Base-by-base conservation (phyloP, 2,329 filamentous ascomycete species). In the Diaporthe destruens region DNA sequence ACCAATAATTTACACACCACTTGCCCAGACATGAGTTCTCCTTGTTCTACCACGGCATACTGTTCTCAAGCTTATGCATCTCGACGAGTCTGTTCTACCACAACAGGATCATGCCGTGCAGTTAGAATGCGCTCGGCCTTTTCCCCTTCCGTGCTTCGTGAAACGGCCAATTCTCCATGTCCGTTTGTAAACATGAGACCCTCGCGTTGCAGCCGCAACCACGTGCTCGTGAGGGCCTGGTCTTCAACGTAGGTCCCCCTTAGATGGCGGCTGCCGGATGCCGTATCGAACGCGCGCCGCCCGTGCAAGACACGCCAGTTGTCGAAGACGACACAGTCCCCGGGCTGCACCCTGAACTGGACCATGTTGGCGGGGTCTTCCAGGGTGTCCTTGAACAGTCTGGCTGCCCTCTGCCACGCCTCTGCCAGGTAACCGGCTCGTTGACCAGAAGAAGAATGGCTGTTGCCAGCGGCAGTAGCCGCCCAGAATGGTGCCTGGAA, bases 301-400 rank as follows among this genome's bases (percentile, higher is more conserved):
- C 95, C 96, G 84, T 98, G 96, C 79, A 97, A 82, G 20, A 97
- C 87, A 32, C 95, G 87, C 73, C 91, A 84, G 80, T 98, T 98
- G 80, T 97, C 92, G 80, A 98, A 98, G 25, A 98, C 87, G 14
- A 95, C 95, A 80, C 94, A 97, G 79, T 98, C 93, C 3, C 96
- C 96, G 7, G 93, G 90, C 68, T 90, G 85, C 81, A 98, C 85
- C 81, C 92, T 92, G 73, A 92, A 86, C 84, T 96, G 87, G 78
- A 92, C 92, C 67, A 94, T 82, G 73, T 89, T 88, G 6, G 84
- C 79, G 0, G 86, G 82, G 1, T 84, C 79, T 75, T 94, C 91
- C 29, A 96, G 82, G 0, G 88, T 75, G 0, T 79, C 72, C 66
- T 90, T 87, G 77, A 97, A 94, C 2, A 81, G 78, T 47, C 82